A percentile compares a stretch with the other conserved stretches of the same genome.
These are phyloP conservation scores for Lactarius akahatsu DNA, from an alignment of 768 basidiomycete species.

Conservation along the genomic window DNA sequence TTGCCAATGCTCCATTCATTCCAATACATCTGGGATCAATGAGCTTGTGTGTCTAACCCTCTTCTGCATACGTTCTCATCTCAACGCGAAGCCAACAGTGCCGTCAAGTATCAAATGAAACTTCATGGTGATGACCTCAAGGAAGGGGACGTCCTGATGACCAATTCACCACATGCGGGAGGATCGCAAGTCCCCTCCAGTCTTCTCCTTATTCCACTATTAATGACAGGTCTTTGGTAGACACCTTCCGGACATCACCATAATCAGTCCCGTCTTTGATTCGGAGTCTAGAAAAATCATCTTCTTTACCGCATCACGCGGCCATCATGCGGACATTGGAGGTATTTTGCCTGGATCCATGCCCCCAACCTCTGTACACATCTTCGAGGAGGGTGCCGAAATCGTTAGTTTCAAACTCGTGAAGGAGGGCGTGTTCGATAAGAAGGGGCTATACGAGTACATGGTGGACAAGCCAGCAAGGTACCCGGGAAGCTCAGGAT, in stretches of 20 bases:
- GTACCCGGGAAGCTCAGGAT: conserved; percentile 86
- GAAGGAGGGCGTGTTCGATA: conserved; percentile 74
- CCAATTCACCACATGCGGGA: conserved; percentile 86
- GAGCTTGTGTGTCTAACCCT: conserved; percentile 67
- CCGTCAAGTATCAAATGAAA: conserved; percentile 88
- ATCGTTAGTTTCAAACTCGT: conserved; percentile 93
- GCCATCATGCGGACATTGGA: conserved; percentile 93
- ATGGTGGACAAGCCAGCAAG: conserved; percentile 80
- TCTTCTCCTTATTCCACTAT: conserved; percentile 19
- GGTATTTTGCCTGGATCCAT: conserved; percentile 92
- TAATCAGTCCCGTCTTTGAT: conserved; percentile 90
- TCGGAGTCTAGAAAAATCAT: conserved; percentile 67
- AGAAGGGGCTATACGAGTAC: conserved; percentile 67
- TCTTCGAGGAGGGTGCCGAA: conserved; percentile 93
- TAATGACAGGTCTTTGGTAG: conserved; percentile 34
- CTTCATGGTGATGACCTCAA: conserved; percentile 66
- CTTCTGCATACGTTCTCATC: not conserved
- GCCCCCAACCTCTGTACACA: conserved; percentile 89
- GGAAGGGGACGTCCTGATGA: conserved; percentile 92
- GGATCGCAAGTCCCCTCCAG: conserved; percentile 63
- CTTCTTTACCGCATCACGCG: conserved; percentile 91
- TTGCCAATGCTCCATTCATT: conserved; percentile 92
- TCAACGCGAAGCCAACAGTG: conserved; percentile 40
- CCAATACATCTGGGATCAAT: conserved; percentile 86
- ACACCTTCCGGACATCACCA: conserved; percentile 85